Conservation (phyloP, 1,284 basidiomycete species). For the Apiotrichum gamsii region DNA sequence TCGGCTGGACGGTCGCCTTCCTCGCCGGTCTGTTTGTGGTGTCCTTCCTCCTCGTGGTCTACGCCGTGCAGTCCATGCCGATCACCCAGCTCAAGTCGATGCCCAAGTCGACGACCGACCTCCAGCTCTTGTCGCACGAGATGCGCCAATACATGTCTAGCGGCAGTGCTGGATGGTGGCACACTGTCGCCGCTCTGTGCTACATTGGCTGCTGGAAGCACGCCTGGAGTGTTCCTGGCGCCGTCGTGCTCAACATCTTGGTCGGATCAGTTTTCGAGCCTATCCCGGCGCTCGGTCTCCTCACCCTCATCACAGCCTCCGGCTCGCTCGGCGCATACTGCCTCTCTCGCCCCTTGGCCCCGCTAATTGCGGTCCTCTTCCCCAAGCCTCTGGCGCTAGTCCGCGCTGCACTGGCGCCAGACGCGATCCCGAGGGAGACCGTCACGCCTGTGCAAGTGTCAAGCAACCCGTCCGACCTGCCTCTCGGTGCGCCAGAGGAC, state of each 20-base stretch:
- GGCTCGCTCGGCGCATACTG: slow-evolving; percentile 75
- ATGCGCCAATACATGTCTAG: slow-evolving; percentile 45
- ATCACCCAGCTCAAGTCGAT: slow-evolving; percentile 44
- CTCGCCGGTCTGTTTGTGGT: slow-evolving; percentile 40
- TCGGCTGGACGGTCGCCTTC: slow-evolving; percentile 44
- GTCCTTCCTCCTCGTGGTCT: slow-evolving; percentile 38
- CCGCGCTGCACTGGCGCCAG: slow-evolving; percentile 40
- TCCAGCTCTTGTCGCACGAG: slow-evolving; percentile 46
- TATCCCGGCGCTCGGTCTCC: slow-evolving; percentile 64
- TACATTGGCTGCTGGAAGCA: slow-evolving; percentile 88
- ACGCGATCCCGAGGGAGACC: slow-evolving; percentile 32
- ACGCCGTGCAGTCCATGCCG: slow-evolving; percentile 40
- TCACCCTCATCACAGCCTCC: slow-evolving; percentile 73
- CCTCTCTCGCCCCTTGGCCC: slow-evolving; percentile 73
- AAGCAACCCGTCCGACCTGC: slow-evolving; percentile 22
- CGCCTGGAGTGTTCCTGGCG: slow-evolving; percentile 87
- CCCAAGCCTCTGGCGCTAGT: slow-evolving; percentile 73
- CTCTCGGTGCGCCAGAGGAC: slow-evolving; percentile 24
- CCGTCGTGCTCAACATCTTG: slow-evolving; percentile 86
- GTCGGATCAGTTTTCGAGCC: slow-evolving; percentile 79
- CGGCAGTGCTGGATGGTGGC: slow-evolving; percentile 41
- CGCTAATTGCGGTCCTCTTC: slow-evolving; percentile 69
- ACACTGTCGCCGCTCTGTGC: slow-evolving; percentile 64
- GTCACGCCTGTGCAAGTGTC: slow-evolving; percentile 41
- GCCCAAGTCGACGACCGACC: slow-evolving; percentile 46